A percentile compares a stretch with the other conserved stretches of the same genome.
Evolutionary conservation across 306 rosid species (phyloP).

Genomic region (Pyrus betulifolia): DNA sequence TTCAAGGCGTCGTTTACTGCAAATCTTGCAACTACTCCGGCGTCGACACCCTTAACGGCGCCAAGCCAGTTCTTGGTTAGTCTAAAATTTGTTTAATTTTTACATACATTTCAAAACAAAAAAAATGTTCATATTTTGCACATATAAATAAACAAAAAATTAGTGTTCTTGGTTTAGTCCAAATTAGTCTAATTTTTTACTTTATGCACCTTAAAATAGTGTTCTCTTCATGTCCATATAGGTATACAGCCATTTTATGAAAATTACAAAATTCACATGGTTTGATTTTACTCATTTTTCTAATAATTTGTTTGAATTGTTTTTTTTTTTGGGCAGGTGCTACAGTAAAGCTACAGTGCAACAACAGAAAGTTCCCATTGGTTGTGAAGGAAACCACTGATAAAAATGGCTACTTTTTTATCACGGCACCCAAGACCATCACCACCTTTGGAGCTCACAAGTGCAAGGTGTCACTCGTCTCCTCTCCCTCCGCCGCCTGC

Average conservation of each 20-base stretch:
- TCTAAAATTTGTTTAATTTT: not conserved
- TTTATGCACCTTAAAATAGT: too few relatives aligned
- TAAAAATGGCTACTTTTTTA: conserved; percentile 73
- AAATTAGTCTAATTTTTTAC: too few relatives aligned
- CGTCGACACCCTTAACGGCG: conserved; percentile 48
- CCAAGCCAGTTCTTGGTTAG: conserved; percentile 49
- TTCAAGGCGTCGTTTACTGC: conserved; percentile 86
- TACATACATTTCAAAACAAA: not conserved
- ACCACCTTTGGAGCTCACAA: conserved; percentile 66
- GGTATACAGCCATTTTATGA: not conserved
- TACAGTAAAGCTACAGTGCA: conserved; percentile 56
- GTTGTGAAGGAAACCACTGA: conserved; percentile 31
- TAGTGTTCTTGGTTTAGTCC: too few relatives aligned
- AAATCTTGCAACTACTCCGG: conserved; percentile 71
- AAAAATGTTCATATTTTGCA: not conserved
- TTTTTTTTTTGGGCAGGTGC: conserved; percentile 37
- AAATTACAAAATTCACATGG: not conserved
- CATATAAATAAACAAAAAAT: not conserved
- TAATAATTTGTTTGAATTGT: not conserved
- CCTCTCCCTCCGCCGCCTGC: conserved; percentile 39
- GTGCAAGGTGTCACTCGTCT: conserved; percentile 45
- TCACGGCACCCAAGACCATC: conserved; percentile 49
- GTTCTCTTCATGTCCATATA: too few relatives aligned
- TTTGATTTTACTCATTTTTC: not conserved
- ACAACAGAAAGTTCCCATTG: conserved; percentile 46